Percentiles rank a stretch among this genome's conserved stretches.
Evolutionary conservation across 1,284 basidiomycete genomes (phyloP).

Genomic region (Neonothopanus nambi): DNA sequence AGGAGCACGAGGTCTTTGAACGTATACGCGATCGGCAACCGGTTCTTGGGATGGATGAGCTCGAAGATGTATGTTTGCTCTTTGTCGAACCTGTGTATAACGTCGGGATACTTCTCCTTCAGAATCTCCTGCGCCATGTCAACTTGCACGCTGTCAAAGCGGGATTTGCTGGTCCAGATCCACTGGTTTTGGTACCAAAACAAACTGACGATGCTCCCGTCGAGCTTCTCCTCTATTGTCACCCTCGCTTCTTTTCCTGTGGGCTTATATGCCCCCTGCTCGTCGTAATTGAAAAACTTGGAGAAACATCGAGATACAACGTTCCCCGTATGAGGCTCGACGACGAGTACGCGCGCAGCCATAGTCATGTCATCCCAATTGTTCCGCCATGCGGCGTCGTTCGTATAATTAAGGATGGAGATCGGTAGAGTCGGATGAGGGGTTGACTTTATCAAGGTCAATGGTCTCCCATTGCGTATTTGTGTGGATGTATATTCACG

Average conservation of each 20-base stretch:
- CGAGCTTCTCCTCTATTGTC: constrained; percentile 16
- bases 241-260: constrained; percentile 3
- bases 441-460: constrained; percentile 15
- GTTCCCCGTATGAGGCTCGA: constrained; percentile 8
- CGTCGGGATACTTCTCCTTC: constrained; percentile 8
- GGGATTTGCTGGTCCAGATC: constrained; percentile 14
- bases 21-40: constrained; percentile 1
- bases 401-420: constrained; percentile 15
- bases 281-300: constrained; percentile 18
- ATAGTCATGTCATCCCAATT: constrained; percentile 11
- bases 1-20: constrained; percentile 14
- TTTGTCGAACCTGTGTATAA: constrained; percentile 5
- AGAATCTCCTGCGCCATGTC: constrained; percentile 14
- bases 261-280: constrained; percentile 13
- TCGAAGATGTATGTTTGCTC: constrained; percentile 18
- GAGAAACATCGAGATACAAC: constrained; percentile 16
- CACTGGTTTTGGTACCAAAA: constrained; percentile 15
- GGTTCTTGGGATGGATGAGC: constrained; percentile 12
- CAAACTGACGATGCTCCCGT: constrained; percentile 17
- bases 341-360: constrained; percentile 12
- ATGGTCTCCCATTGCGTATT: constrained; percentile 4
- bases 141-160: constrained; percentile 12
- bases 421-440: constrained; percentile 15
- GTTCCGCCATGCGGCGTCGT: background rate
- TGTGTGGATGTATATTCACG: background rate